Conservation (phyloP, 1,139 yeast species). For the Yamadazyma songkhlaensis region DNA sequence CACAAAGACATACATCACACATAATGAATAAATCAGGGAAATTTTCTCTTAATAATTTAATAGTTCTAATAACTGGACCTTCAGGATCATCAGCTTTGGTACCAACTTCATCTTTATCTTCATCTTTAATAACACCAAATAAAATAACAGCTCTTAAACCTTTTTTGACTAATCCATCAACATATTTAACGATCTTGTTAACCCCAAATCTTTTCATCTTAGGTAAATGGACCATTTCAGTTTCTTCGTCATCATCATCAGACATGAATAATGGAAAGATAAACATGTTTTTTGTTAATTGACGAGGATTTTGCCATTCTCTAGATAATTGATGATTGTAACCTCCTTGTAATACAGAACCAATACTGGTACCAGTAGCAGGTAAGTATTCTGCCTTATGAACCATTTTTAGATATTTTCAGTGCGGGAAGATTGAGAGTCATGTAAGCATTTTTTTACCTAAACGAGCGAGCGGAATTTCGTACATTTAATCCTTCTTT, state of each 20-base stretch:
- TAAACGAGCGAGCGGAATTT: neutral
- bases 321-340: constrained; percentile 87
- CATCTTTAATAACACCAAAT: constrained; percentile 81
- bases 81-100: constrained; percentile 94
- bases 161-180: constrained; percentile 65
- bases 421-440: neutral
- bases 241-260: constrained; percentile 80
- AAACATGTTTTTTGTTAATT: constrained; percentile 81
- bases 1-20: constrained; percentile 97
- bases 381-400: constrained; percentile 72
- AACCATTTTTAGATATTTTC: constrained; percentile 23
- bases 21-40: constrained; percentile 84
- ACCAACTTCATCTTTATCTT: constrained; percentile 76
- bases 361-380: constrained; percentile 54
- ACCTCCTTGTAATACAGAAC: constrained; percentile 90
- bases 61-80: constrained; percentile 88
- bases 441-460: neutral
- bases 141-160: constrained; percentile 85
- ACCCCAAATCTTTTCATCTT: constrained; percentile 86
- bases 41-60: constrained; percentile 55
- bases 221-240: constrained; percentile 72
- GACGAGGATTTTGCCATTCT: constrained; percentile 88
- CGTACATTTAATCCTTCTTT: constrained; percentile 3
- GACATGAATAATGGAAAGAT: constrained; percentile 89
- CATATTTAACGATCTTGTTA: constrained; percentile 72